phyloP scores from a whole-genome alignment of 116 monocot species.

The Trichopus zeylanicus region DNA sequence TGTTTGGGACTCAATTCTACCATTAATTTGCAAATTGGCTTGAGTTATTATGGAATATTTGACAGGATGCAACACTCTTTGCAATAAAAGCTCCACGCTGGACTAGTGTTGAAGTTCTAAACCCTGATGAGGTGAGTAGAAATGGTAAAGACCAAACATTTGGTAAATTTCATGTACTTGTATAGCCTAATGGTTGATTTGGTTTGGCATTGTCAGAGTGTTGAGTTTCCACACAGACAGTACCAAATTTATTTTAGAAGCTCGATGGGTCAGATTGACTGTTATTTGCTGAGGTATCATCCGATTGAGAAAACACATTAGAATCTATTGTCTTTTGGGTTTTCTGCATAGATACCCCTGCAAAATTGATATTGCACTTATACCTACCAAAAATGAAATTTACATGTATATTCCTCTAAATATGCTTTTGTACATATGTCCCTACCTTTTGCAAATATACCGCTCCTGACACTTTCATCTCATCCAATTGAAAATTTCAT shows the following conservation, averaged over 20 bases:
- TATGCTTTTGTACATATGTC: too few species aligned
- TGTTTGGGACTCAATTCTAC: background rate
- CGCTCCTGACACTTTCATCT: too few species aligned
- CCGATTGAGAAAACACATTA: too few species aligned
- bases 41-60: constrained; percentile 6
- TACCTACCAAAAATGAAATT: too few species aligned
- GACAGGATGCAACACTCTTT: constrained; percentile 69
- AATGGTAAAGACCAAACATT: background rate
- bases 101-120: constrained; percentile 79
- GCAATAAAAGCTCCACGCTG: constrained; percentile 89
- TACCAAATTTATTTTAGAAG: constrained; percentile 76
- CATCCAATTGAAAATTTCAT: too few species aligned
- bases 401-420: too few species aligned
- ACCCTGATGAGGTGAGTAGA: constrained; percentile 70
- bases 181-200: background rate
- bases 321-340: too few species aligned
- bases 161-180: background rate
- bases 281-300: constrained; percentile 87
- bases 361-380: too few species aligned
- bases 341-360: too few species aligned
- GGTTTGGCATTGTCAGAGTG: constrained; percentile 15
- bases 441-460: too few species aligned
- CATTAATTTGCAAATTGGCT: background rate
- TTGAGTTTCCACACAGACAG: constrained; percentile 48
- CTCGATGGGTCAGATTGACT: constrained; percentile 71